These are phyloP conservation scores for Salix udensis DNA, from an alignment of 345 rosid species.

Conservation along the genomic window DNA sequence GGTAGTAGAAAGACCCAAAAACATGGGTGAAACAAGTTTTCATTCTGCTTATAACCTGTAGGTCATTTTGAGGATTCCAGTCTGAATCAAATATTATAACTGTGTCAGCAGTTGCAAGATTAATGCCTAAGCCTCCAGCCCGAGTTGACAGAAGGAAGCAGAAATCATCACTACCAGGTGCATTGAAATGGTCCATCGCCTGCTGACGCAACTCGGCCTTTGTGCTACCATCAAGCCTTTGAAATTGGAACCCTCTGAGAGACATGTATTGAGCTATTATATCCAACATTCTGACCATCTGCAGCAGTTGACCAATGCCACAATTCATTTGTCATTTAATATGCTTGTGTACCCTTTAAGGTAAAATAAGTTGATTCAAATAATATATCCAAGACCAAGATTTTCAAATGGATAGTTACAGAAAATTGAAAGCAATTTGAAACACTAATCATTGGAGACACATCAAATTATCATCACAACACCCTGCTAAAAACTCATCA, in stretches of 20 bases:
- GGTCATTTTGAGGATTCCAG: slow-evolving; percentile 99
- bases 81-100: slow-evolving; percentile 99
- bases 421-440: not conserved
- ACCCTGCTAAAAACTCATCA: not conserved
- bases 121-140: slow-evolving; percentile 99
- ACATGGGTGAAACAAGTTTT: not conserved
- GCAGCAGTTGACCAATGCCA: slow-evolving; percentile 21
- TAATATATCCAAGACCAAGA: not conserved
- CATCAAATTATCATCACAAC: not conserved
- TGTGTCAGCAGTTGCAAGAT: slow-evolving; percentile 97
- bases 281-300: slow-evolving; percentile 99
- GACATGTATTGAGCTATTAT: slow-evolving; percentile 90
- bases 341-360: not conserved
- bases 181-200: slow-evolving; percentile 99
- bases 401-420: not conserved
- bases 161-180: slow-evolving; percentile 97
- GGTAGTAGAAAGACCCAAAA: not conserved
- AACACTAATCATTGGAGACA: not conserved
- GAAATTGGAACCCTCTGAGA: slow-evolving; percentile 91
- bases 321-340: slow-evolving; percentile 6
- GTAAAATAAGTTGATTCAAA: not conserved
- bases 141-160: slow-evolving; percentile 98
- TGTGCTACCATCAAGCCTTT: slow-evolving; percentile 99
- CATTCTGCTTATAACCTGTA: slow-evolving; percentile 54
- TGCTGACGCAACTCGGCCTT: slow-evolving; percentile 98